These are phyloP conservation scores for Akanthomyces muscarius DNA, from an alignment of 2,329 filamentous ascomycete genomes.

Conservation along the genomic window DNA sequence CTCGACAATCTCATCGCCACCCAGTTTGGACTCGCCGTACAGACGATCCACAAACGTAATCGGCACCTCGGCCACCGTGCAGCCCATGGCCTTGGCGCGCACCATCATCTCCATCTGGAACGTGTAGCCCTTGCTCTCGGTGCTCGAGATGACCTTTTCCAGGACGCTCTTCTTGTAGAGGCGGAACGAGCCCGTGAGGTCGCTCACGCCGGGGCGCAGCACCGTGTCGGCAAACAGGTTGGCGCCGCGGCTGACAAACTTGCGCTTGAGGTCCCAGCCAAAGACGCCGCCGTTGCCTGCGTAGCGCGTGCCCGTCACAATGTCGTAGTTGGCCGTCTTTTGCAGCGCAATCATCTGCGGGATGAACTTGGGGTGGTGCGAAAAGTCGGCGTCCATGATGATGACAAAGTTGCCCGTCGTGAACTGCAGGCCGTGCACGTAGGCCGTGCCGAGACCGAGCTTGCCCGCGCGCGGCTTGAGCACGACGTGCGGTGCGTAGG, in stretches of 20 bases:
- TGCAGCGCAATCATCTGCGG: constrained; percentile 86
- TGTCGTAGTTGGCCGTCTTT: constrained; percentile 76
- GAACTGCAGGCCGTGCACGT: constrained; percentile 90
- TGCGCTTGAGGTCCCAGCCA: constrained; percentile 93
- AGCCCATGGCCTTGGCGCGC: constrained; percentile 91
- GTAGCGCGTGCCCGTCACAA: constrained; percentile 94
- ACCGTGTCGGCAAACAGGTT: constrained; percentile 96
- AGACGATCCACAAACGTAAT: constrained; percentile 94
- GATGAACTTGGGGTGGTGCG: constrained; percentile 98
- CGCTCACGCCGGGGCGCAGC: constrained; percentile 86
- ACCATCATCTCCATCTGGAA: constrained; percentile 99
- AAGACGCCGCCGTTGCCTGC: constrained; percentile 85
- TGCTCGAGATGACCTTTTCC: constrained; percentile 83
- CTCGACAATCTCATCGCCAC: constrained; percentile 92
- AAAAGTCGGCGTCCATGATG: constrained; percentile 99
- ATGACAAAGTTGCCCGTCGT: constrained; percentile 91
- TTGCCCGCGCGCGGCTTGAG: constrained; percentile 90
- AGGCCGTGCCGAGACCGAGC: constrained; percentile 93
- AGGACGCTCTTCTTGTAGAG: constrained; percentile 90
- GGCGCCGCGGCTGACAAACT: constrained; percentile 78
- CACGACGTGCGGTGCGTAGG: constrained; percentile 74
- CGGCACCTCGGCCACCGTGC: constrained; percentile 88
- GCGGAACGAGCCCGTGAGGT: constrained; percentile 90
- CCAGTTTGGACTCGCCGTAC: constrained; percentile 93
- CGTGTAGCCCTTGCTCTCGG: constrained; percentile 93